Percentiles rank a stretch among this genome's conserved stretches.
Evolutionary conservation across 179 eudicot genomes (phyloP).

Genomic region (Pouteria campechiana): DNA sequence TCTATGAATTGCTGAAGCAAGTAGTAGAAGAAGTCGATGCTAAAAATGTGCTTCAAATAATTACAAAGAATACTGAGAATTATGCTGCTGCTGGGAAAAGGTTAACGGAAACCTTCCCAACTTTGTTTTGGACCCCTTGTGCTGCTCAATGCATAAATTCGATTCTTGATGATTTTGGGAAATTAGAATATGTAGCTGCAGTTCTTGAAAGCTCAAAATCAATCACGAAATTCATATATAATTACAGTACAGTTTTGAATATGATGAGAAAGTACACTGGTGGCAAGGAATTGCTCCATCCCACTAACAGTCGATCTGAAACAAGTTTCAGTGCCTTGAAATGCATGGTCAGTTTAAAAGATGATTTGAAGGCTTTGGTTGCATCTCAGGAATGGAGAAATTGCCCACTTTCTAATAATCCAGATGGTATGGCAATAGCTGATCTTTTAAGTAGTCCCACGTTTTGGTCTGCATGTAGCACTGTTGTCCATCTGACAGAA

Average conservation of each 20-base stretch:
- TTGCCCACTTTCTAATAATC: constrained; percentile 62
- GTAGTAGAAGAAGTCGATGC: constrained; percentile 76
- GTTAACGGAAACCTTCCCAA: constrained; percentile 44
- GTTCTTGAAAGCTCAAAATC: constrained; percentile 58
- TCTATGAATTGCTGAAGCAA: constrained; percentile 51
- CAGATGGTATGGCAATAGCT: constrained; percentile 55
- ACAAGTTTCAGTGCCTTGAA: constrained; percentile 64
- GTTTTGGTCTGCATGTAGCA: constrained; percentile 73
- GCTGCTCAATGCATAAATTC: constrained; percentile 49
- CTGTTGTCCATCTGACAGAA: constrained; percentile 44
- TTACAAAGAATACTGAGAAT: constrained; percentile 50
- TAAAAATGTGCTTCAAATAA: constrained; percentile 66
- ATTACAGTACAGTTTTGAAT: constrained; percentile 52
- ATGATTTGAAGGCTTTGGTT: constrained; percentile 72
- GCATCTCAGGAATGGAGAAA: constrained; percentile 96
- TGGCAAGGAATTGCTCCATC: constrained; percentile 71
- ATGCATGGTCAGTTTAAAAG: constrained; percentile 57
- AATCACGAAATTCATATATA: constrained; percentile 71
- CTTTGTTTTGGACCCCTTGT: constrained; percentile 87
- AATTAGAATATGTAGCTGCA: constrained; percentile 47
- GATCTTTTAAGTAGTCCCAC: constrained; percentile 57
- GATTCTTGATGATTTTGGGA: constrained; percentile 64
- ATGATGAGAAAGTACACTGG: constrained; percentile 80
- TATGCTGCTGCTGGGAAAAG: constrained; percentile 55
- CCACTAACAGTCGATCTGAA: constrained; percentile 33